A percentile compares a stretch with the other conserved stretches of the same genome.
These are phyloP conservation scores for Monilinia aucupariae DNA, from an alignment of 2,329 filamentous ascomycete genomes.

Conservation along the genomic window DNA sequence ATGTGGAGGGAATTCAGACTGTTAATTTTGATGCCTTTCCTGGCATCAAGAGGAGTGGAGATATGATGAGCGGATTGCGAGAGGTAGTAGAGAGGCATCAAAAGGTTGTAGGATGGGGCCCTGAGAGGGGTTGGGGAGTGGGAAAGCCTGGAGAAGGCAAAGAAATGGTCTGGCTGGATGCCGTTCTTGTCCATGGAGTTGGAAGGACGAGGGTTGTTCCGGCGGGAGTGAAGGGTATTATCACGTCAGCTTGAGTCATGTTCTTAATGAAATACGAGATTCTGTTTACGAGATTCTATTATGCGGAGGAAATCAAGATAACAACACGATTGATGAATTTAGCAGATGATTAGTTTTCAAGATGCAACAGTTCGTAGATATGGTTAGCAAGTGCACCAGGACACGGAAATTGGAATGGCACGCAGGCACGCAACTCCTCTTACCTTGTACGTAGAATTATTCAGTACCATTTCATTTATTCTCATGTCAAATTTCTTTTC, in stretches of 20 bases:
- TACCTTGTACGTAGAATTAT: not conserved
- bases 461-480: conserved; percentile 1
- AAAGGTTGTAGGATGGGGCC: conserved; percentile 60
- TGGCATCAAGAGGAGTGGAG: conserved; percentile 58
- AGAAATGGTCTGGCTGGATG: conserved; percentile 27
- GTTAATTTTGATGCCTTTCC: conserved; percentile 67
- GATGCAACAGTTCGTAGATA: not conserved
- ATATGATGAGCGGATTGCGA: conserved; percentile 58
- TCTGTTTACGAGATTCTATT: not conserved
- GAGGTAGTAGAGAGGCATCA: conserved; percentile 45
- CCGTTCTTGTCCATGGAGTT: conserved; percentile 24
- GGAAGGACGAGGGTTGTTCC: conserved; percentile 4
- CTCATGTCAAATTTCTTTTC: not conserved
- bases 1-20: conserved; percentile 49
- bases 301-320: not conserved
- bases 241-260: not conserved
- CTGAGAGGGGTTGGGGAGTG: conserved; percentile 57
- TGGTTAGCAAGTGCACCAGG: not conserved
- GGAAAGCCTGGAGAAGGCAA: conserved; percentile 37
- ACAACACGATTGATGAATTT: not conserved
- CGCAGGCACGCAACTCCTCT: conserved; percentile 5
- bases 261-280: not conserved
- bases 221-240: not conserved
- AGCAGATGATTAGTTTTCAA: not conserved
- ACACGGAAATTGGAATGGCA: not conserved